Conservation (phyloP, 768 basidiomycete genomes). For the Tricholoma sp. region DNA sequence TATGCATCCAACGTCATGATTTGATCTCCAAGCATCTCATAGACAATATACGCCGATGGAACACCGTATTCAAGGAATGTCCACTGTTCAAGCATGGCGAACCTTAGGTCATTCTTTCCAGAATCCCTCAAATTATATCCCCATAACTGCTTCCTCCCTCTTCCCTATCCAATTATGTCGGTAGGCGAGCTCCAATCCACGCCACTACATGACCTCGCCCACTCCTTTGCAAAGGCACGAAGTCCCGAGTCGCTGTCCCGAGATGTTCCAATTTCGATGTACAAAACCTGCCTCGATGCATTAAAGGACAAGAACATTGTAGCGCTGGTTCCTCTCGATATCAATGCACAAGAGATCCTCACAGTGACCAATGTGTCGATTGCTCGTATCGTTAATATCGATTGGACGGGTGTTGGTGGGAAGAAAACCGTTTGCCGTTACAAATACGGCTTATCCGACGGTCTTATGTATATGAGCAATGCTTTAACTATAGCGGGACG, state of each 20-base stretch:
- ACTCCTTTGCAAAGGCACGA: conserved; percentile 14
- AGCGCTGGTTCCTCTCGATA: conserved; percentile 29
- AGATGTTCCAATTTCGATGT: conserved; percentile 20
- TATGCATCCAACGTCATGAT: background rate
- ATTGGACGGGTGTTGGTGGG: conserved; percentile 31
- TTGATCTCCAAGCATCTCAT: too few species aligned
- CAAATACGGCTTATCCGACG: conserved; percentile 33
- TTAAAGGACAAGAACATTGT: conserved; percentile 13
- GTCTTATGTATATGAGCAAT: conserved; percentile 26
- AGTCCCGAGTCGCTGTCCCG: conserved; percentile 19
- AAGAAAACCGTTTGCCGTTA: conserved; percentile 34
- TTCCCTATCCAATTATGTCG: background rate
- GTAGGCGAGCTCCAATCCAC: background rate
- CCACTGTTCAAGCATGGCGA: background rate
- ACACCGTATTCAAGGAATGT: background rate
- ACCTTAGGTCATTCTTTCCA: background rate
- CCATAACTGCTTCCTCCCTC: background rate
- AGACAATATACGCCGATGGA: background rate
- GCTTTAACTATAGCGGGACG: conserved; percentile 33
- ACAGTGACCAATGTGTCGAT: conserved; percentile 36
- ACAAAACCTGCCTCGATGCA: conserved; percentile 2
- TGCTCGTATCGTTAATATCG: conserved; percentile 33
- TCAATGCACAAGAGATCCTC: conserved; percentile 31
- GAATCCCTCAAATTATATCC: background rate
- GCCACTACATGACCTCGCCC: background rate